Conservation (phyloP, 306 rosid species). For the Castanopsis chinensis region DNA sequence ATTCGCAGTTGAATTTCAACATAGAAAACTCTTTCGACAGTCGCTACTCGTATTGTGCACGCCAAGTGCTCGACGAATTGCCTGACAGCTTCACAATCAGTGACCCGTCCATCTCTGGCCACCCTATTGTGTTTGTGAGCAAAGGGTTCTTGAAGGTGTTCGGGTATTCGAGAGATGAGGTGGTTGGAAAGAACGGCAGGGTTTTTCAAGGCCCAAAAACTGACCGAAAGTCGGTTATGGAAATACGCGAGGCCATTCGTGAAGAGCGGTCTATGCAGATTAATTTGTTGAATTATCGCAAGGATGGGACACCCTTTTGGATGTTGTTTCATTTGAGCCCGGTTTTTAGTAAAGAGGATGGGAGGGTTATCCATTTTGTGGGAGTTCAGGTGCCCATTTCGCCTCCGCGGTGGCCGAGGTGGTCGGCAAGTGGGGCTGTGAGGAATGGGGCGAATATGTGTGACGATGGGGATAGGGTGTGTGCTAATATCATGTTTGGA, state of each 20-base stretch:
- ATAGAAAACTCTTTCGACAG: slow-evolving; percentile 47
- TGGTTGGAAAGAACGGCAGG: slow-evolving; percentile 62
- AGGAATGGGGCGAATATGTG: slow-evolving; percentile 29
- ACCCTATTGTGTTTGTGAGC: slow-evolving; percentile 92
- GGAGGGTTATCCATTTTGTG: slow-evolving; percentile 65
- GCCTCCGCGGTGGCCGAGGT: slow-evolving; percentile 27
- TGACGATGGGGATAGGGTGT: slow-evolving; percentile 26
- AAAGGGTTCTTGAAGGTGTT: slow-evolving; percentile 69
- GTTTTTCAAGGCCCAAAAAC: slow-evolving; percentile 79
- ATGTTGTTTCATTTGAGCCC: slow-evolving; percentile 67
- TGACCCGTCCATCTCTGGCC: slow-evolving; percentile 74
- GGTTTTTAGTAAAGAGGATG: slow-evolving; percentile 51
- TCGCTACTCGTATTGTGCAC: slow-evolving; percentile 54
- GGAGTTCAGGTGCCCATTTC: slow-evolving; percentile 74
- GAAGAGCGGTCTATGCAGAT: slow-evolving; percentile 54
- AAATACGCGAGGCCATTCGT: slow-evolving; percentile 79
- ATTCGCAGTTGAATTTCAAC: slow-evolving; percentile 31
- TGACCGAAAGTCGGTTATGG: slow-evolving; percentile 60
- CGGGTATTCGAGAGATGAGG: slow-evolving; percentile 66
- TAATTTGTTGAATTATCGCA: slow-evolving; percentile 70
- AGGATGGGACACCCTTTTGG: slow-evolving; percentile 88
- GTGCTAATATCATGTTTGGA: slow-evolving; percentile 50
- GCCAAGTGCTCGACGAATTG: slow-evolving; percentile 62
- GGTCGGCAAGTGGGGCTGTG: slow-evolving; percentile 21
- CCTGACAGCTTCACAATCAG: slow-evolving; percentile 68